These are phyloP conservation scores for Pyrenula massariospora DNA, from an alignment of 495 filamentous ascomycete species.

Conservation along the genomic window DNA sequence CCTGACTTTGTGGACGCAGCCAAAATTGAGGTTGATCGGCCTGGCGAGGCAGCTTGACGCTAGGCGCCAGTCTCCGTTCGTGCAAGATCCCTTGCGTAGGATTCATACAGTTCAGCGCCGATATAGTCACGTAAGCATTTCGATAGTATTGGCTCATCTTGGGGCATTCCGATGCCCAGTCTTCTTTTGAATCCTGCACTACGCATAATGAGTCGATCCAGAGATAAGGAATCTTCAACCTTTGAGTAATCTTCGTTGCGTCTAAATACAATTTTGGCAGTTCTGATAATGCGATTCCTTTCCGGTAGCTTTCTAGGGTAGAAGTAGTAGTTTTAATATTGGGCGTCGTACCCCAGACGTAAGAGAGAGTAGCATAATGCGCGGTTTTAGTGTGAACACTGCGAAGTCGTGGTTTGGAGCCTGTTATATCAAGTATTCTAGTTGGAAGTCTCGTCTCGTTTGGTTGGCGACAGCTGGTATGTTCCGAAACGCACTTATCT, in stretches of 20 bases:
- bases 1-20: neutral
- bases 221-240: constrained; percentile 5
- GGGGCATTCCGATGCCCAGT: constrained; percentile 1
- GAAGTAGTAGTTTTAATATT: neutral
- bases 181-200: constrained; percentile 7
- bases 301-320: neutral
- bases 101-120: neutral
- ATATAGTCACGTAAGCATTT: constrained; percentile 3
- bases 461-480: neutral
- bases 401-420: neutral
- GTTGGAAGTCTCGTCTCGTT: neutral
- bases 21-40: neutral
- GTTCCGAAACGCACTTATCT: neutral
- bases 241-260: constrained; percentile 4
- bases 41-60: neutral
- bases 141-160: constrained; percentile 3
- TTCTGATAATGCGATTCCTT: neutral
- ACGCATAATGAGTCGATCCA: constrained; percentile 16
- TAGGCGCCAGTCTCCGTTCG: neutral
- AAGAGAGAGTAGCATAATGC: neutral
- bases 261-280: constrained; percentile 7
- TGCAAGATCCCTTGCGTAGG: constrained; percentile 2
- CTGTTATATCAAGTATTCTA: neutral
- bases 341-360: constrained; percentile 3
- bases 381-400: neutral